Percentiles rank a stretch among this genome's conserved stretches.
phyloP scores from a whole-genome alignment of 768 basidiomycete species.

The Inosperma sp. region DNA sequence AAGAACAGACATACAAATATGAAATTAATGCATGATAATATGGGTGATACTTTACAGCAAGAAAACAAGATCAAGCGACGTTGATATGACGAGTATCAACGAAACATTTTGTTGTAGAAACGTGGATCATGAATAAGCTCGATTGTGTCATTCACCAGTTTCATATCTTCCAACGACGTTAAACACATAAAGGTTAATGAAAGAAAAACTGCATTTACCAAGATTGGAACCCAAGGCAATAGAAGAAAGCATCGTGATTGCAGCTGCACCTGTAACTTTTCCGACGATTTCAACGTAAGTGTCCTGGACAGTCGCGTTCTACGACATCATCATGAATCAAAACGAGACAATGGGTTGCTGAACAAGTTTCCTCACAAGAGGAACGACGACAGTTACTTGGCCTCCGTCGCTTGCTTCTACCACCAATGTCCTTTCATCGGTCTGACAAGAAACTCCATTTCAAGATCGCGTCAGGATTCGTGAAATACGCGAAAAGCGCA shows the following conservation, averaged over 20 bases:
- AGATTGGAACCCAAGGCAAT: conserved; percentile 58
- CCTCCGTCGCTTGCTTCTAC: conserved; percentile 68
- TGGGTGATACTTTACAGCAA: too few species aligned
- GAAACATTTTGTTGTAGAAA: conserved; percentile 49
- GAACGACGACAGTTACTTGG: conserved; percentile 47
- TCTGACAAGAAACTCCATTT: conserved; percentile 21
- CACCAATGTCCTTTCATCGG: conserved; percentile 44
- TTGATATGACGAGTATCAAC: too few species aligned
- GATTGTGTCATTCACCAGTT: conserved; percentile 56
- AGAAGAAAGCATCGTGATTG: conserved; percentile 50
- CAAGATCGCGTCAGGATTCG: conserved; percentile 2
- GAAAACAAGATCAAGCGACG: too few species aligned
- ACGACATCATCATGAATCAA: not conserved
- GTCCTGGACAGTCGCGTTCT: conserved; percentile 46
- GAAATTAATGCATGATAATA: too few species aligned
- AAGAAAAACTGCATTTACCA: conserved; percentile 40
- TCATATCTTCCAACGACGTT: conserved; percentile 40
- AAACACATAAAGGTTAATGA: not conserved
- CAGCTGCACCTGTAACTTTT: conserved; percentile 48
- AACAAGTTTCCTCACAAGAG: conserved; percentile 30
- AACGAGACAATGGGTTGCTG: not conserved
- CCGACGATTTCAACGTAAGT: conserved; percentile 68
- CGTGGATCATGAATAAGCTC: conserved; percentile 57
- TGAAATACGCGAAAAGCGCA: conserved; percentile 24
- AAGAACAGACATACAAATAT: too few species aligned